Percentiles rank a stretch among this genome's conserved stretches.
Evolutionary conservation across 2,329 filamentous ascomycete species (phyloP).

Genomic region (Fusarium concolor): DNA sequence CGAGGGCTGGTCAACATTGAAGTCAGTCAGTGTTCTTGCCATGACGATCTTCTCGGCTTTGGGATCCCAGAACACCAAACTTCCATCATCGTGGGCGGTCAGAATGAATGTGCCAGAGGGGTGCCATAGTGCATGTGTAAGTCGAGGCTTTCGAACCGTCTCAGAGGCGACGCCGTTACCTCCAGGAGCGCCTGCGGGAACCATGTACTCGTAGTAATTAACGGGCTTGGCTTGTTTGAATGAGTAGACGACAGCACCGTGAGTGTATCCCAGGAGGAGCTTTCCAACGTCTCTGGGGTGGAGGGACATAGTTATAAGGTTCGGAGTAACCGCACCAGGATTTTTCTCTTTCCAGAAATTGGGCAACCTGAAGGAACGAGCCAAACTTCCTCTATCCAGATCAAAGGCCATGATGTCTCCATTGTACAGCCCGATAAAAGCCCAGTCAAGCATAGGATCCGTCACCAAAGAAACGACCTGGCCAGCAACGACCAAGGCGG

Average conservation of each 20-base stretch:
- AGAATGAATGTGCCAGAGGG: constrained; percentile 91
- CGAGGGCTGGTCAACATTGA: constrained; percentile 76
- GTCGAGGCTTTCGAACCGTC: constrained; percentile 73
- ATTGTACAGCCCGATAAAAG: constrained; percentile 82
- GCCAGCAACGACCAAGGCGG: constrained; percentile 80
- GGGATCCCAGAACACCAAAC: constrained; percentile 92
- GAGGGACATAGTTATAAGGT: constrained; percentile 82
- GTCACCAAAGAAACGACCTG: constrained; percentile 79
- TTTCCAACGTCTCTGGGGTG: constrained; percentile 94
- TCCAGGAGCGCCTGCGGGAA: constrained; percentile 87
- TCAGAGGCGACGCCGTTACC: constrained; percentile 74
- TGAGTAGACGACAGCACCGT: constrained; percentile 90
- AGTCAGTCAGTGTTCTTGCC: constrained; percentile 82
- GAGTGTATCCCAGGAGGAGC: constrained; percentile 88
- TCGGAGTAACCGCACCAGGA: constrained; percentile 68
- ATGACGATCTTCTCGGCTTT: constrained; percentile 87
- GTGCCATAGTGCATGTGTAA: constrained; percentile 92
- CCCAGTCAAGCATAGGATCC: constrained; percentile 94
- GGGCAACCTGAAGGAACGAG: constrained; percentile 79
- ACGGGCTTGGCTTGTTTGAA: constrained; percentile 89
- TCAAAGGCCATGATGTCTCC: constrained; percentile 95
- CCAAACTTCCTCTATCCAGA: constrained; percentile 80
- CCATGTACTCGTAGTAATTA: constrained; percentile 84
- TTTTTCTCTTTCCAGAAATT: constrained; percentile 87
- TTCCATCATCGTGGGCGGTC: constrained; percentile 90